These are phyloP conservation scores for Volutella citrinella DNA, from an alignment of 2,329 filamentous ascomycete genomes.

Conservation along the genomic window DNA sequence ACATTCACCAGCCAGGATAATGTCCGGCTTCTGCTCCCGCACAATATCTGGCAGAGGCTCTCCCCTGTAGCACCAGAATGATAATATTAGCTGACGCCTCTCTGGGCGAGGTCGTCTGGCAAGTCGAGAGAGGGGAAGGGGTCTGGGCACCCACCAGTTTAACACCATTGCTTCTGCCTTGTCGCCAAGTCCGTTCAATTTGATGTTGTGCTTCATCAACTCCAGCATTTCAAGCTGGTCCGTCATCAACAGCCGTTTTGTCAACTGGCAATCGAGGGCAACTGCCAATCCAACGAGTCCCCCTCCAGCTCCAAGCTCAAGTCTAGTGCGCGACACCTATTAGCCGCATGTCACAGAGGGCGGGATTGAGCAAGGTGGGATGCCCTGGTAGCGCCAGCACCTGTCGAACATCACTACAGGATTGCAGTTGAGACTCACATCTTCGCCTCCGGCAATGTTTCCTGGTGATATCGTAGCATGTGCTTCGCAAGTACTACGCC, in stretches of 20 bases:
- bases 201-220: conserved; percentile 83
- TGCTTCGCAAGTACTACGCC: conserved; percentile 87
- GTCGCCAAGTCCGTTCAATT: conserved; percentile 68
- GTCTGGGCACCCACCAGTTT: conserved; percentile 64
- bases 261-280: conserved; percentile 53
- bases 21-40: conserved; percentile 60
- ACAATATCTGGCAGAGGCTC: conserved; percentile 55
- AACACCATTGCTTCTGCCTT: conserved; percentile 67
- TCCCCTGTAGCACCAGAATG: conserved; percentile 45
- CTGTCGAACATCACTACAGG: no score
- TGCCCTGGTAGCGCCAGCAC: no score
- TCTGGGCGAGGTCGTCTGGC: background rate
- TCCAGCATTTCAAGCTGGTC: conserved; percentile 84
- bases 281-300: conserved; percentile 75
- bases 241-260: conserved; percentile 67
- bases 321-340: conserved; percentile 52
- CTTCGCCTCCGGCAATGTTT: conserved; percentile 61
- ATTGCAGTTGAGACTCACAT: no score
- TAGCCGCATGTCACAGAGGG: no score
- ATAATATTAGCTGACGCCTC: conserved; percentile 17
- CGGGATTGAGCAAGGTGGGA: no score
- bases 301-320: conserved; percentile 90
- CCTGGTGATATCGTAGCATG: conserved; percentile 69
- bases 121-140: no score
- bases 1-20: conserved; percentile 93